These are phyloP conservation scores for Ophiostoma triangulosporum DNA, from an alignment of 2,329 filamentous ascomycete genomes.

Conservation along the genomic window DNA sequence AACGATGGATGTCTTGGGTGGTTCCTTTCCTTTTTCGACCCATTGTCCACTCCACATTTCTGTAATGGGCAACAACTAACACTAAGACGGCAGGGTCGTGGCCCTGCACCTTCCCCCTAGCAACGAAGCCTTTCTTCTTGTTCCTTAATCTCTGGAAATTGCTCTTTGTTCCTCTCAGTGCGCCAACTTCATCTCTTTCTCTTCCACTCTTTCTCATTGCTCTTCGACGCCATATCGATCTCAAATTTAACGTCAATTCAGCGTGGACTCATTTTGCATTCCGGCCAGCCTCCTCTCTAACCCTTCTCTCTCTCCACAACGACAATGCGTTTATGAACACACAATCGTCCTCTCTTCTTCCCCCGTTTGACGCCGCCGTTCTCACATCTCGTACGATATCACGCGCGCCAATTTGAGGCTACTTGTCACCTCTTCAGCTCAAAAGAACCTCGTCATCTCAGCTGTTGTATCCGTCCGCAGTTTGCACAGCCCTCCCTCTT, in stretches of 20 bases:
- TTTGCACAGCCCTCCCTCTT: neutral
- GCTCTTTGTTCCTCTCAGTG: conserved; percentile 1
- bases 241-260: neutral
- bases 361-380: neutral
- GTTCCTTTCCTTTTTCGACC: neutral
- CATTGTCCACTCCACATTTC: neutral
- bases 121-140: neutral
- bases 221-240: neutral
- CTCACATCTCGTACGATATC: neutral
- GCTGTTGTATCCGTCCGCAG: no score
- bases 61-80: neutral
- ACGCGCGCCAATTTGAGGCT: neutral
- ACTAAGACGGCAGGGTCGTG: conserved; percentile 1
- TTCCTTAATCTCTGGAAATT: neutral
- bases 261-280: neutral
- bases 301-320: neutral
- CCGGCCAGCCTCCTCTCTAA: neutral
- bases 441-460: no score
- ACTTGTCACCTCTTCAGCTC: no score
- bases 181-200: neutral
- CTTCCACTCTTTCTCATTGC: neutral
- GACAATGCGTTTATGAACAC: neutral
- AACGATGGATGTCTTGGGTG: conserved; percentile 1
- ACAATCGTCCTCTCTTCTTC: neutral
- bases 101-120: conserved; percentile 4